Evolutionary conservation across 768 basidiomycete species (phyloP), one percentile per base, ranked within the genome.

Genomic region (Epithele typhae): DNA sequence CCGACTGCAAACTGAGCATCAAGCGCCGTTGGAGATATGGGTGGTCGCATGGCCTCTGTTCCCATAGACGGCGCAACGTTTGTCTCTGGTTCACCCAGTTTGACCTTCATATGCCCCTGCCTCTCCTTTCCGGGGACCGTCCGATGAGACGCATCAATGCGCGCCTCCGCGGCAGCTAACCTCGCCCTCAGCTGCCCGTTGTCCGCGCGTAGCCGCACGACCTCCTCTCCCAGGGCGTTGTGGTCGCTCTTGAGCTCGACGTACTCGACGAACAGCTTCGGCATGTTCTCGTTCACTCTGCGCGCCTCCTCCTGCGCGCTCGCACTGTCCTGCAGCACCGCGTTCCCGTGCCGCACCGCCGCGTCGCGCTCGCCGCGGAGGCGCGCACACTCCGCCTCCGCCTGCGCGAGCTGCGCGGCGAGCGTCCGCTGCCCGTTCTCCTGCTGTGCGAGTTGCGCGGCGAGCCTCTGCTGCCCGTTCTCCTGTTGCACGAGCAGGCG

Each of bases 161-260:
- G 32, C 9, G 14, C 5, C 14, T 24, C 27, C 11, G n/a, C 18
- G 23, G 30, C 40, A 24, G 44, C 24, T 25, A 35, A 10, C 43
- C 45, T 46, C 37, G 48, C 44, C 35, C 44, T 40, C 35, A 46
- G 21, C 45, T 23, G 24, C 34, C 27, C 36, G 17, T 48, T 51
- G 39, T 25, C 46, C 30, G 40, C 49, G n/a, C 34, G 25, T 4
- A 48, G 17, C 14, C 18, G 22, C 25, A 14, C 18, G n/a, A 43
- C 15, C 45, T 52, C 45, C 30, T 6, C 17, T 6, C 5, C 7
- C 15, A 47, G 17, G 22, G 10, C 25, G 9, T 34, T 42, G 4
- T 44, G 42, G 18, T 45, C 40, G 11, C 18, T 22, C 25, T 40
- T 17, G 19, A 37, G 9, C 14, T 46, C 39, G 15, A 22, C 37